Evolutionary conservation across 345 rosid genomes (phyloP).

Genomic region (Acer campestre): DNA sequence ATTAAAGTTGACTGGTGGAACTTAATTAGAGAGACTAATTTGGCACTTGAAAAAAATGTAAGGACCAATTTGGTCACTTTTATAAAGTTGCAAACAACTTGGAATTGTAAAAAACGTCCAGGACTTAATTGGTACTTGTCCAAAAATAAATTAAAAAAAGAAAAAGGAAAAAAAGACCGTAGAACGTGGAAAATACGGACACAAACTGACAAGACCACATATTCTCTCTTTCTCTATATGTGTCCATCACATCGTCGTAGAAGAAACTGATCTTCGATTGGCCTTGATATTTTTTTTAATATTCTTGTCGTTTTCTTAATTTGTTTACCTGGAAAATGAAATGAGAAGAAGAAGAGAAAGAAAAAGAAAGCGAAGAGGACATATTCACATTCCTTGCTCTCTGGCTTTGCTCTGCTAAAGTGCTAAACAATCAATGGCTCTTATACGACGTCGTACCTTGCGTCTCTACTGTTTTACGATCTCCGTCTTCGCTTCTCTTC

Average conservation of each 20-base stretch:
- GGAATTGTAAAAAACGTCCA: no score
- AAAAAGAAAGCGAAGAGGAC: not conserved
- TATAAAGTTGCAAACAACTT: no score
- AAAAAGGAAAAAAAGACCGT: conserved; percentile 2
- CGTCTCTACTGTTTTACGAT: conserved; percentile 23
- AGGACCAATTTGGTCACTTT: no score
- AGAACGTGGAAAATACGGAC: conserved; percentile 25
- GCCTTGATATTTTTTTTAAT: not conserved
- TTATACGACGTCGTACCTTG: conserved; percentile 13
- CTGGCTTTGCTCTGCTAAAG: not conserved
- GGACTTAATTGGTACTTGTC: no score
- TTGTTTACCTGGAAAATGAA: conserved; percentile 10
- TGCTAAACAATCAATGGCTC: conserved; percentile 8
- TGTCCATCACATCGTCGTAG: not conserved
- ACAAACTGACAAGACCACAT: conserved; percentile 28
- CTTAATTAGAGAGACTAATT: no score
- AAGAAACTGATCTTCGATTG: not conserved
- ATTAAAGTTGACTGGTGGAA: no score
- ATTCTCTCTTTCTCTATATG: not conserved
- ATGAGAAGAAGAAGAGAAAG: conserved; percentile 26
- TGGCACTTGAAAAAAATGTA: no score
- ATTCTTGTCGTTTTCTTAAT: not conserved
- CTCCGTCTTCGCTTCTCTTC: conserved; percentile 20
- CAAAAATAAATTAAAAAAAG: not conserved
- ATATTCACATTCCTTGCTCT: not conserved